phyloP scores from a whole-genome alignment of 345 rosid species.

The Dipteronia sinensis region DNA sequence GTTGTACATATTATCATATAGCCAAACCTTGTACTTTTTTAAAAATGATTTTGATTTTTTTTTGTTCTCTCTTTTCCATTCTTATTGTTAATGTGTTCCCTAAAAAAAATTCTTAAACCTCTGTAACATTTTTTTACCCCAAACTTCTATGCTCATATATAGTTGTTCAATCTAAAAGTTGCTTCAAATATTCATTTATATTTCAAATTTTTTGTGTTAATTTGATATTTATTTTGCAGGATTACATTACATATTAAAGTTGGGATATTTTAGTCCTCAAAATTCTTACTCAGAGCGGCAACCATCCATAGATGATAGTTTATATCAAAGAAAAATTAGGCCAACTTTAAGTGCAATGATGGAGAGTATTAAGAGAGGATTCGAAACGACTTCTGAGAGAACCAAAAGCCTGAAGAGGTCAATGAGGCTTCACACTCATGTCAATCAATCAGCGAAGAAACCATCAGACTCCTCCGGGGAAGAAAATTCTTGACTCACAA shows the following conservation, averaged over 20 bases:
- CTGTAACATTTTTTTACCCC: too few species aligned
- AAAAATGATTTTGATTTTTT: too few species aligned
- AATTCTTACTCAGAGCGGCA: conserved; percentile 26
- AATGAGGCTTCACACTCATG: conserved; percentile 14
- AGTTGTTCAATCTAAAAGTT: too few species aligned
- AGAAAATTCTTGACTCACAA: conserved; percentile 64
- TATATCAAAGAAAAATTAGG: conserved; percentile 20
- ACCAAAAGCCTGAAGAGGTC: conserved; percentile 49
- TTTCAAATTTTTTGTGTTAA: too few species aligned
- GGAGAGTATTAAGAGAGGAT: conserved; percentile 35
- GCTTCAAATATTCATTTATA: too few species aligned
- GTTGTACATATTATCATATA: too few species aligned
- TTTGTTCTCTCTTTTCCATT: too few species aligned
- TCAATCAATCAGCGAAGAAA: conserved; percentile 19
- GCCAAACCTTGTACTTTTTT: too few species aligned
- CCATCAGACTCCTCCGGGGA: conserved; percentile 10
- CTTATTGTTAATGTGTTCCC: too few species aligned
- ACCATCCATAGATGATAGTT: conserved; percentile 23
- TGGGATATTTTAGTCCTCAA: conserved; percentile 42
- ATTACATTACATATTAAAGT: too few species aligned
- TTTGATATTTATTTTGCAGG: too few species aligned
- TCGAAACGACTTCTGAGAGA: conserved; percentile 48
- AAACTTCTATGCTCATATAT: too few species aligned
- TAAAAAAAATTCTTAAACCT: background rate
- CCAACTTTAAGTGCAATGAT: conserved; percentile 34